A percentile compares a stretch with the other conserved stretches of the same genome.
Conservation (phyloP, 2,329 filamentous ascomycete species). For the Diplodia mutila region DNA sequence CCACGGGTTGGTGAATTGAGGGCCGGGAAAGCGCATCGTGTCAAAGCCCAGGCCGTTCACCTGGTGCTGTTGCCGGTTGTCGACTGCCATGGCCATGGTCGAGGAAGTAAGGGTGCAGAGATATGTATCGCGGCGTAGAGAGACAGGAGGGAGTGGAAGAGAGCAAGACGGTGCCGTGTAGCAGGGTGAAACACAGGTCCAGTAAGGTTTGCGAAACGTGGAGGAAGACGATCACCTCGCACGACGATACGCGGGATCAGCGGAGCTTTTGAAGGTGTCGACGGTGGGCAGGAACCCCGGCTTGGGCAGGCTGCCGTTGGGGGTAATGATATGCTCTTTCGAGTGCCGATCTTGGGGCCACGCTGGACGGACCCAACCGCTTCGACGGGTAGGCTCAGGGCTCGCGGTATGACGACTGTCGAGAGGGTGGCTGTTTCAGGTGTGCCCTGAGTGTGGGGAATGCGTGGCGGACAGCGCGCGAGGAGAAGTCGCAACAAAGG, state of each 20-base stretch:
- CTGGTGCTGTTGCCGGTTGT: constrained; percentile 74
- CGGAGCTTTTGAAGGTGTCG: constrained; percentile 46
- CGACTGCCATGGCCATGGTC: constrained; percentile 91
- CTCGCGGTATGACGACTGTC: constrained; percentile 27
- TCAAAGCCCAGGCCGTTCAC: constrained; percentile 77
- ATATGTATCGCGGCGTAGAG: constrained; percentile 24
- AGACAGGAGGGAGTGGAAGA: constrained; percentile 27
- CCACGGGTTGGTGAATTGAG: constrained; percentile 93
- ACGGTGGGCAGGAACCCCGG: constrained; percentile 32
- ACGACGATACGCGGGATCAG: constrained; percentile 53
- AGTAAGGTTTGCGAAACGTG: constrained; percentile 49
- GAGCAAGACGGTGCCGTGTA: constrained; percentile 28
- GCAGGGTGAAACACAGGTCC: constrained; percentile 41
- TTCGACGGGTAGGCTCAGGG: constrained; percentile 43
- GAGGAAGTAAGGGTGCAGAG: constrained; percentile 25
- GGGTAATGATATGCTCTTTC: constrained; percentile 42
- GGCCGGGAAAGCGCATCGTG: constrained; percentile 69
- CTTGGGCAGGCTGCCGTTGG: constrained; percentile 33
- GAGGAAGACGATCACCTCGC: constrained; percentile 52
- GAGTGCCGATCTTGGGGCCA: constrained; percentile 40
- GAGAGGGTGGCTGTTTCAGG: constrained; percentile 42
- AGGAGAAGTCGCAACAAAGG: constrained; percentile 20
- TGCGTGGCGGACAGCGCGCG: constrained; percentile 22
- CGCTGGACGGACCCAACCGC: constrained; percentile 39
- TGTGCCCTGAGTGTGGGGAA: constrained; percentile 40